Conservation (phyloP, 306 rosid species). For the Lotus japonicus region DNA sequence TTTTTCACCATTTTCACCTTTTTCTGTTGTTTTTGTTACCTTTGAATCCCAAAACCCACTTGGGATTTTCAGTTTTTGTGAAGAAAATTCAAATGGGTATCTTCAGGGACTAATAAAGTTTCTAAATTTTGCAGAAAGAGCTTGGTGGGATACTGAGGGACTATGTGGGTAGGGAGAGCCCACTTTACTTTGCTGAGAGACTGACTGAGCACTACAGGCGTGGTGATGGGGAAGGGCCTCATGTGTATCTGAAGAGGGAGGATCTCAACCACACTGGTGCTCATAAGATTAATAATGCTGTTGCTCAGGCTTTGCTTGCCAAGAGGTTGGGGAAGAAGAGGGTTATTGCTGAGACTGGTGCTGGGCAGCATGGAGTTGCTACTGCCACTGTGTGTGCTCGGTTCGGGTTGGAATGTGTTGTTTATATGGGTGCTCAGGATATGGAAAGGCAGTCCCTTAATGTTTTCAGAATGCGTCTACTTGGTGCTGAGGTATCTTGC, state of each 20-base stretch:
- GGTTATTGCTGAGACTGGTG: constrained; percentile 96
- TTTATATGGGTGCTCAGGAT: constrained; percentile 98
- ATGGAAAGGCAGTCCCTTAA: constrained; percentile 97
- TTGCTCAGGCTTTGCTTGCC: constrained; percentile 94
- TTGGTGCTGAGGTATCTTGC: constrained; percentile 99
- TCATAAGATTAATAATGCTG: constrained; percentile 92
- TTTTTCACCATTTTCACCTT: background rate
- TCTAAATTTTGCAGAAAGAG: constrained; percentile 51
- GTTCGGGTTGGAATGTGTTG: constrained; percentile 77
- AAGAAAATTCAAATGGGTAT: background rate
- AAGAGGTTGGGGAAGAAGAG: constrained; percentile 79
- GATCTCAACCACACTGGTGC: constrained; percentile 99
- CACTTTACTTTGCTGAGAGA: constrained; percentile 93
- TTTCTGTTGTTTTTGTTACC: background rate
- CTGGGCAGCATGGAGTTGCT: constrained; percentile 98
- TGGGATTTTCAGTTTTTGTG: background rate
- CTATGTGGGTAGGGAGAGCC: constrained; percentile 93
- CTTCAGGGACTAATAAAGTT: background rate
- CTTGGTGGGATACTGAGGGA: constrained; percentile 60
- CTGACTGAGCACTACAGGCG: constrained; percentile 64
- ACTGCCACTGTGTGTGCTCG: constrained; percentile 97
- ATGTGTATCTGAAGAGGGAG: constrained; percentile 85
- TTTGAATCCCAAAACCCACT: background rate
- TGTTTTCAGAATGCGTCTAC: constrained; percentile 95
- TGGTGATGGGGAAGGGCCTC: constrained; percentile 79